Evolutionary conservation across 2,329 filamentous ascomycete species (phyloP), one percentile per base, ranked within the genome.

Genomic region (Pyricularia grisea): DNA sequence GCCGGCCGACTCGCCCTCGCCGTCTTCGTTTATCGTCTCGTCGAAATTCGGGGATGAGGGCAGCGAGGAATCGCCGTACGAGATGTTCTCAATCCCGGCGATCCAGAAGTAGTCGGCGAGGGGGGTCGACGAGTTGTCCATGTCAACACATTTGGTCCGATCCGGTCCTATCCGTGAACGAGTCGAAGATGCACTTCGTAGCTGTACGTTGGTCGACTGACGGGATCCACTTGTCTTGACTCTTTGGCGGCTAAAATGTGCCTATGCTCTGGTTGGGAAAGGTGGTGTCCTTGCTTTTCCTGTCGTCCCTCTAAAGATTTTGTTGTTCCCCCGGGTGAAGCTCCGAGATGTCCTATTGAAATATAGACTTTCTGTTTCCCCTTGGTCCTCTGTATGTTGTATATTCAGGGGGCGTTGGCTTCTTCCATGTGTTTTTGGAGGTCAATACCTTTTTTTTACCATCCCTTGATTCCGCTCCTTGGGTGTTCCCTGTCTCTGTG

Each of bases 31-130:
- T 72, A 90, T 90, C 68, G 86, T 88, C 25, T 82, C 81, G 70
- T 87, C 85, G 73, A 88, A 81, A 70, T 80, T 78, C 72, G 78
- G 77, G 70, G 72, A 27, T 27, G 27, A 79, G 72, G 78, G 76
- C 63, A 75, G 78, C 67, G 78, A 78, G 74, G 80, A 76, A 73
- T 90, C 88, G 71, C 87, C 83, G 80, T 90, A 90, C 69, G 85
- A 84, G 73, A 90, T 83, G 71, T 87, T 86, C 78, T 91, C 88
- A 79, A 91, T 83, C 75, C 89, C 89, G 73, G 89, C 89, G 77
- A 91, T 90, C 89, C 89, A 91, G 79, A 91, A 91, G 80, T 91
- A 91, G 78, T 91, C 89, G 78, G 89, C 89, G 77, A 91, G 83
- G 76, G 89, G 89, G 72, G 84, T 84, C 72, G 87, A 88, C 70